Base-by-base conservation (phyloP, 768 basidiomycete genomes). In the Pleurotus citrinopileatus region DNA sequence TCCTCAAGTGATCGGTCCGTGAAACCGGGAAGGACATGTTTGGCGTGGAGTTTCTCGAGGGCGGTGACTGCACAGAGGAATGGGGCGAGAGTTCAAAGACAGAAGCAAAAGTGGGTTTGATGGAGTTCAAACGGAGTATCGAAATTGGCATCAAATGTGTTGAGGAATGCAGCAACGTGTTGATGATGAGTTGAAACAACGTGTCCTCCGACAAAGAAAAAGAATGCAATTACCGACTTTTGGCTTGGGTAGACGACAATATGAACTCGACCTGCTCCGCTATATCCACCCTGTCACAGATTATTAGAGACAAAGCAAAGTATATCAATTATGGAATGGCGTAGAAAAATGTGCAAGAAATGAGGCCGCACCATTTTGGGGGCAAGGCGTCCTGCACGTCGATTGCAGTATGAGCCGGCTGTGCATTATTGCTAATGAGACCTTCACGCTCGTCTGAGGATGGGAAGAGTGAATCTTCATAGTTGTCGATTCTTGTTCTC, bases 31-130 rank as follows among this genome's bases (percentile, higher is more conserved):
- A 99, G 81, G 54, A 88, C 89, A 68, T 97, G 95, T 67, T 91
- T 97, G 59, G 96, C 91, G 61, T 99, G 96, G 3, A 99, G 83
- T 68, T 91, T 97, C 70, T 98, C 97, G 36, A 99, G 85, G 5
- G 82, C 72, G n/a, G 77, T 70, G 64, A 98, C 97, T 98, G 32
- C 32, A 34, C n/a, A 69, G 59, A 53, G 60, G 29, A 53, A 40
- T 45, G 47, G 51, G 56, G 40, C 9, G 47, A 27, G 4, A 48
- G 55, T 61, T 57, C 53, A 60, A 48, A 52, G 59, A 32, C 47
- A 54, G 47, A 56, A 59, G 56, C 61, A 59, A 55, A 42, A 51
- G 42, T 54, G 45, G 53, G 27, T 48, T 27, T 27, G 27, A 27
- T 19, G 17, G 15, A 48, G 28, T 48, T 26, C 32, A 34, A 34